Evolutionary conservation across 768 basidiomycete genomes (phyloP).

Genomic region (Termitomyces titanicus): DNA sequence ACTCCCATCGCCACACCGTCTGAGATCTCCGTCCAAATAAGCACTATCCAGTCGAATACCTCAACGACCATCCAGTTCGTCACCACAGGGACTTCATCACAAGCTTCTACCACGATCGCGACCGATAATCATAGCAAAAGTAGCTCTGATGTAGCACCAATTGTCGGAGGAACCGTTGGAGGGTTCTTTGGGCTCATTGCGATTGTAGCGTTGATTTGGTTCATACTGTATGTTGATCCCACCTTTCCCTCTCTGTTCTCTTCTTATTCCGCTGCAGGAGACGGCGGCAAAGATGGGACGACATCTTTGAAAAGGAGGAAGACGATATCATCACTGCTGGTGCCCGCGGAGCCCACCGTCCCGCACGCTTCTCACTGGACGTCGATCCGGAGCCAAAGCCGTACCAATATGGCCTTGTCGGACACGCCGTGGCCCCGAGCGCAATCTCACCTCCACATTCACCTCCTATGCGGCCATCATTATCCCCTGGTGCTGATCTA

Average conservation of each 20-base stretch:
- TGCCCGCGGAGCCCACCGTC: conserved; percentile 12
- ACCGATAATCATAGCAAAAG: conserved; percentile 12
- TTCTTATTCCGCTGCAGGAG: conserved; percentile 30
- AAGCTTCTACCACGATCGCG: conserved; percentile 26
- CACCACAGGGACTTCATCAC: conserved; percentile 33
- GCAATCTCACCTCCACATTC: conserved; percentile 33
- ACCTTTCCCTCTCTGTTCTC: conserved; percentile 1
- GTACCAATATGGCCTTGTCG: conserved; percentile 63
- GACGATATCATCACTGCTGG: conserved; percentile 21
- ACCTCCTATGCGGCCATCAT: conserved; percentile 24
- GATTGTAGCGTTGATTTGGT: conserved; percentile 45
- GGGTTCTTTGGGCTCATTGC: conserved; percentile 49
- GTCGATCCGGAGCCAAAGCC: conserved; percentile 45
- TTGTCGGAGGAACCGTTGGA: conserved; percentile 52
- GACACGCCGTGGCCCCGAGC: conserved; percentile 32
- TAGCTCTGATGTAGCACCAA: conserved; percentile 35
- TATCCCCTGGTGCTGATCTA: conserved; percentile 7
- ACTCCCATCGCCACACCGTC: conserved; percentile 27
- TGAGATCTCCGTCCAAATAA: conserved; percentile 24
- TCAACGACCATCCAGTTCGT: conserved; percentile 30
- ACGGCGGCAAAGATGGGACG: conserved; percentile 44
- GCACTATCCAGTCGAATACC: conserved; percentile 39
- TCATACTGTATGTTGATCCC: conserved; percentile 39
- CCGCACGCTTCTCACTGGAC: conserved; percentile 27
- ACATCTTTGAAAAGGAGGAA: conserved; percentile 47